phyloP scores from a whole-genome alignment of 2,329 filamentous ascomycete genomes.

The Epichloe gansuensis region DNA sequence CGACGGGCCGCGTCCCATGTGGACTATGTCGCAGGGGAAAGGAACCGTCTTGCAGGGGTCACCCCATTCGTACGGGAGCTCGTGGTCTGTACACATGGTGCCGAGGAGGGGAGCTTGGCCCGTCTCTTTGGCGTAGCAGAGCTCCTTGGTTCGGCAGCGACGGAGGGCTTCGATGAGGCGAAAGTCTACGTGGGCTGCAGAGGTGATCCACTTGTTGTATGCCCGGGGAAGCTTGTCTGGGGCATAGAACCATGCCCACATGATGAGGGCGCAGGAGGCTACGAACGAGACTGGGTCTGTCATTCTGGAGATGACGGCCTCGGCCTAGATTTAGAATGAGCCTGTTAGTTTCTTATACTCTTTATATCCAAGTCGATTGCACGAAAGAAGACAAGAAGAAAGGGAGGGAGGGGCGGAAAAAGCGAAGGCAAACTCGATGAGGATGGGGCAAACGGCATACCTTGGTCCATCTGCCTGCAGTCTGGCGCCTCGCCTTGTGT shows the following conservation, averaged over 20 bases:
- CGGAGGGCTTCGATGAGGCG: slow-evolving; percentile 65
- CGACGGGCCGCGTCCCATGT: slow-evolving; percentile 61
- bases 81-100: slow-evolving; percentile 59
- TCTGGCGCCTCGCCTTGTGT: slow-evolving; percentile 30
- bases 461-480: slow-evolving; percentile 33
- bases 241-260: slow-evolving; percentile 81
- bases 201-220: slow-evolving; percentile 73
- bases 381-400: background rate
- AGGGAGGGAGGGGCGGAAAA: background rate
- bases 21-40: slow-evolving; percentile 72
- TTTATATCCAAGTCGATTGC: too few relatives aligned
- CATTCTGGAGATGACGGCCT: slow-evolving; percentile 22
- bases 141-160: slow-evolving; percentile 46
- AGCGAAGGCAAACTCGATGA: background rate
- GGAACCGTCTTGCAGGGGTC: slow-evolving; percentile 57
- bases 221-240: slow-evolving; percentile 56
- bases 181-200: slow-evolving; percentile 60
- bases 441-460: slow-evolving; percentile 15
- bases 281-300: slow-evolving; percentile 62
- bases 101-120: slow-evolving; percentile 55
- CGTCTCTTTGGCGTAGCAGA: slow-evolving; percentile 62
- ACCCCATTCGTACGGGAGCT: slow-evolving; percentile 56
- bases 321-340: slow-evolving; percentile 11
- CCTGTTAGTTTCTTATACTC: background rate
- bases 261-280: slow-evolving; percentile 58